A percentile compares a stretch with the other conserved stretches of the same genome.
phyloP scores from a whole-genome alignment of 306 rosid species.

The Clitoria ternatea region DNA sequence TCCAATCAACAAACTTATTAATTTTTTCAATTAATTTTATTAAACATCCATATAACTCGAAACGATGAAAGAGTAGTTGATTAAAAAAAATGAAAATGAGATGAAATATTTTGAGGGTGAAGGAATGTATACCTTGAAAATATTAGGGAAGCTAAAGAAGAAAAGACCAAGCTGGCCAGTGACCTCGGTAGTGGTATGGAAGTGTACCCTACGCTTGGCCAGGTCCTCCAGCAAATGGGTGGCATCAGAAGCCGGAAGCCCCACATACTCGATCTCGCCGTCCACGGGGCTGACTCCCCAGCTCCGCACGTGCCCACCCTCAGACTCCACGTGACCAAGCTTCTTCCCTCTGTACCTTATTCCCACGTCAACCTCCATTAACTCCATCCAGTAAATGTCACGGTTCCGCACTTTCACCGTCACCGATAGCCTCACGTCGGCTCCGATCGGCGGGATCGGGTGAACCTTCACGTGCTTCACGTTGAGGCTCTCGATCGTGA shows the following conservation, averaged over 20 bases:
- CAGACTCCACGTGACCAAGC: conserved; percentile 57
- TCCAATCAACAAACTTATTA: no score
- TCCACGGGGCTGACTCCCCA: conserved; percentile 56
- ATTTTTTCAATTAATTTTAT: no score
- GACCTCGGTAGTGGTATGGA: conserved; percentile 48
- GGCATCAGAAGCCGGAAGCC: conserved; percentile 48
- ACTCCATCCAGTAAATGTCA: conserved; percentile 50
- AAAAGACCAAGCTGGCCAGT: conserved; percentile 48
- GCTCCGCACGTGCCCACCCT: conserved; percentile 54
- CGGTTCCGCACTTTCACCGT: conserved; percentile 46
- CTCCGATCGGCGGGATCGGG: conserved; percentile 42
- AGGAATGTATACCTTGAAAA: conserved; percentile 37
- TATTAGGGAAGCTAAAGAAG: conserved; percentile 35
- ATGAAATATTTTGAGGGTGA: no score
- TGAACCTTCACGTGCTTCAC: conserved; percentile 47
- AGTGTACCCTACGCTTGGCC: conserved; percentile 53
- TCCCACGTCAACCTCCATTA: conserved; percentile 42
- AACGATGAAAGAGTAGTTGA: no score
- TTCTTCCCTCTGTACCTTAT: conserved; percentile 65
- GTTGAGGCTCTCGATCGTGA: conserved; percentile 49
- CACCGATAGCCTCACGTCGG: conserved; percentile 51
- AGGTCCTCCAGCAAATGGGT: conserved; percentile 63
- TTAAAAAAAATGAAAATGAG: no score
- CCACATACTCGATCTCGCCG: conserved; percentile 48
- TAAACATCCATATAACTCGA: no score